phyloP scores from a whole-genome alignment of 257 asterid species.

The Solanum paucissectum region DNA sequence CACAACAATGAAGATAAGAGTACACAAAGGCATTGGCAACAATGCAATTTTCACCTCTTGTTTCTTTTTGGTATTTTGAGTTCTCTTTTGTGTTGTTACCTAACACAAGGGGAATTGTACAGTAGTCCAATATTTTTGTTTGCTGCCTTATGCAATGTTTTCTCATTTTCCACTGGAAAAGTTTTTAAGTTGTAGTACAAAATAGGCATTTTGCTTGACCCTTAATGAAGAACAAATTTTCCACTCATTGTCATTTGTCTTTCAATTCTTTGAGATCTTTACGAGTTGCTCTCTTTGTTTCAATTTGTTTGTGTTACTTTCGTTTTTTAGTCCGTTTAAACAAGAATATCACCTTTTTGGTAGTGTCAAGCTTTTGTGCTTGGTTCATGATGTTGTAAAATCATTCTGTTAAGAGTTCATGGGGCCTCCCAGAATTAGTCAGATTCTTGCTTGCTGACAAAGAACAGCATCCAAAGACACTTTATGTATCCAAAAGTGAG shows the following conservation, averaged over 20 bases:
- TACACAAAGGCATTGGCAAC: neutral
- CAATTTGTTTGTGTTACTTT: neutral
- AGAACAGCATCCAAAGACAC: neutral
- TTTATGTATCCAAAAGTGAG: neutral
- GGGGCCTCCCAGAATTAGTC: neutral
- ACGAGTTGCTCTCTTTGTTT: neutral
- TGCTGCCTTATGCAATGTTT: neutral
- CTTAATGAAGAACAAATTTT: neutral
- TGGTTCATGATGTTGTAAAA: neutral
- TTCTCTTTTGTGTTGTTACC: neutral
- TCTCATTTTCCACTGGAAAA: slow-evolving; percentile 2
- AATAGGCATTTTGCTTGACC: neutral
- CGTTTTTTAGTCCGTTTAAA: neutral
- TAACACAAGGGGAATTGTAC: neutral
- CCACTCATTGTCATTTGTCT: neutral
- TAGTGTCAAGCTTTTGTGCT: neutral
- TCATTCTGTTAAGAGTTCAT: neutral
- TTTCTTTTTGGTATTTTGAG: neutral
- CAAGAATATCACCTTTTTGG: neutral
- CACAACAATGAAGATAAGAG: neutral
- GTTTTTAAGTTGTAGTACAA: neutral
- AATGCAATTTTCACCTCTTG: neutral
- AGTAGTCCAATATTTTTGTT: slow-evolving; percentile 3
- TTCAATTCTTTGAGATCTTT: neutral
- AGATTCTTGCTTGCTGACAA: neutral